phyloP scores from a whole-genome alignment of 768 basidiomycete genomes.

The Nidularia sp. region DNA sequence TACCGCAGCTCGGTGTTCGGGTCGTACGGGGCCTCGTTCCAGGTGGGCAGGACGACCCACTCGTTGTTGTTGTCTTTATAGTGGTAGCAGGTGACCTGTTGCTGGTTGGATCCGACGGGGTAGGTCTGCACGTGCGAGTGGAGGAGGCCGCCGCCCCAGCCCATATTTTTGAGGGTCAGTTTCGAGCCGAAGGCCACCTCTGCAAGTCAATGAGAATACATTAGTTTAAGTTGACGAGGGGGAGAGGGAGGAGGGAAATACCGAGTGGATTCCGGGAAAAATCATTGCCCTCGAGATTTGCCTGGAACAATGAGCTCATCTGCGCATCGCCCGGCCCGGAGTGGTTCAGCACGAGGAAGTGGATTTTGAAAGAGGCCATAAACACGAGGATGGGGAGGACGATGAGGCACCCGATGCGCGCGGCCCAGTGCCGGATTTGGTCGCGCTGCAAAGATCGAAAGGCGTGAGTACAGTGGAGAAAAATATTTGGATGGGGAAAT shows the following conservation, averaged over 20 bases:
- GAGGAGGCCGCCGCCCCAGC: conserved; percentile 93
- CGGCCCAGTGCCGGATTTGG: conserved; percentile 88
- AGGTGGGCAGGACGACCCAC: conserved; percentile 78
- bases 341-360: conserved; percentile 92
- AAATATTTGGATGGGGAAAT: neutral
- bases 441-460: conserved; percentile 50
- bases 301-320: conserved; percentile 98
- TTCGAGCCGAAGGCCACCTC: conserved; percentile 91
- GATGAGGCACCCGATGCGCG: conserved; percentile 82
- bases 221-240: no score
- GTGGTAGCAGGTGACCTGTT: conserved; percentile 98
- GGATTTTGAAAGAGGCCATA: conserved; percentile 92
- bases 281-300: conserved; percentile 91
- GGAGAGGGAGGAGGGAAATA: conserved; percentile 22
- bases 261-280: conserved; percentile 86
- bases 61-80: conserved; percentile 99
- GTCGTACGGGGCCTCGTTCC: conserved; percentile 71
- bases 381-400: conserved; percentile 89
- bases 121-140: conserved; percentile 96
- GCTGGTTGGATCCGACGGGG: conserved; percentile 87
- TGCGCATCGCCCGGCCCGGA: conserved; percentile 96
- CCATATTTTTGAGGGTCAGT: conserved; percentile 94
- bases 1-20: conserved; percentile 65
- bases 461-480: neutral
- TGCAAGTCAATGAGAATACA: conserved; percentile 15